Evolutionary conservation across 768 basidiomycete species (phyloP), one percentile per base, ranked within the genome.

Genomic region (Neoboletus subvelutipes): DNA sequence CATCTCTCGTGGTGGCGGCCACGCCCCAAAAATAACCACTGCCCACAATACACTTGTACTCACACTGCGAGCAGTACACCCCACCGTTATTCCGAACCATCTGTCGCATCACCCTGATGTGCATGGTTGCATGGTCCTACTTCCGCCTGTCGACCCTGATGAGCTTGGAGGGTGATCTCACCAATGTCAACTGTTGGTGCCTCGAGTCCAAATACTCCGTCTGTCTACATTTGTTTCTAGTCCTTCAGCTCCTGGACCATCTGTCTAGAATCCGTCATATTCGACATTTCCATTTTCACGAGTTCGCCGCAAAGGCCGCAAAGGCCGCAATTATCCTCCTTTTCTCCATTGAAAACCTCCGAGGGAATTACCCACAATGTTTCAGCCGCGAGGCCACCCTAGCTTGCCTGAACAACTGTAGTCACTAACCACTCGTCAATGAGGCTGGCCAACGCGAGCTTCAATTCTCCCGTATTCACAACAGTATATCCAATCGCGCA

Each of bases 241-340:
- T 34, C 40, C 41, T 37, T 18, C 15, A 45, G 4, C 20, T 36
- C 31, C 46, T 47, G 18, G 18, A 6, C 26, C 10, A n/a, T 39
- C 18, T 11, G 34, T 39, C n/a, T 33, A n/a, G 17, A 22, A 5
- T 41, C 53, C 34, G 37, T 56, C 45, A 9, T 36, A 34, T 24
- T 50, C 33, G 50, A 55, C 39, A 37, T 52, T 28, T 45, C 52
- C 56, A 26, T 47, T 66, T 54, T 60, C 57, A 60, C 58, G 28
- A 36, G 40, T 34, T 53, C 55, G 47, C 62, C 64, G 41, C 58
- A 64, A 39, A 45, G 56, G 34, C 63, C 66, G 59, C 65, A 47
- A 39, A 47, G 56, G 34, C 63, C 66, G 59, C 65, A 47, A 67
- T 55, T 26, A 43, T 26, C 53, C 29, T 45, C 53, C 50, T 54